Evolutionary conservation across 257 asterid species (phyloP), one percentile per base, ranked within the genome.

Genomic region (Fraxinus excelsior): DNA sequence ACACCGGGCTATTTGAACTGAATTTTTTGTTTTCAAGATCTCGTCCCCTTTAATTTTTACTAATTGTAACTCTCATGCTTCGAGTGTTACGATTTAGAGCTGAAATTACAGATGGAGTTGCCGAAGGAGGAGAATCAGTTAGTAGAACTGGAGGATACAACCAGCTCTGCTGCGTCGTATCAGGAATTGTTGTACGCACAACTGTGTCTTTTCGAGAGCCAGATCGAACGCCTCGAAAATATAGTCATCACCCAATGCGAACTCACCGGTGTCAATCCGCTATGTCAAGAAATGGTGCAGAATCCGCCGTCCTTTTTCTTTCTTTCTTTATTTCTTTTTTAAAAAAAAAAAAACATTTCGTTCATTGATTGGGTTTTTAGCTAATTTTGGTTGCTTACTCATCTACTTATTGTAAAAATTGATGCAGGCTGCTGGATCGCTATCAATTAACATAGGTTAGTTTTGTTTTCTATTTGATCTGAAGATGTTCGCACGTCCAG

Each of bases 391-490:
- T 11, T 13, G 16, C 51, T 38, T 12, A 42, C 16, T 42, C 51
- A 29, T 74, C 69, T 56, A 21, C 21, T 70, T 32, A 26, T 19
- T 37, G 58, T 25, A 5, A 72, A 35, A 75, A 75, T 46, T 67
- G 44, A 67, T 84, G 92, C 98, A 96, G 99, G 99, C 99, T 79
- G 99, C 99, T 77, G 96, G 99, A 80, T 97, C 99, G 68, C 83
- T 96, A 76, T 96, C 96, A 60, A 94, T 96, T 75, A 94, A 94
- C 87, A 93, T 96, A 44, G 99, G 99, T 93, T 83, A 86, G 94
- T 77, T 7, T 67, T 53, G 53, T 0, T 74, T 19, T 70, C 69
- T 64, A 12, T 46, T 21, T 42, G 1, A 42, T 42, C 51, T 11
- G 25, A 40, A 51, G 42, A 7, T 28, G 5, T 67, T 58, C 70